Percentiles rank a stretch among this genome's conserved stretches.
Conservation (phyloP, 768 basidiomycete genomes). For the Mycena belliarum region DNA sequence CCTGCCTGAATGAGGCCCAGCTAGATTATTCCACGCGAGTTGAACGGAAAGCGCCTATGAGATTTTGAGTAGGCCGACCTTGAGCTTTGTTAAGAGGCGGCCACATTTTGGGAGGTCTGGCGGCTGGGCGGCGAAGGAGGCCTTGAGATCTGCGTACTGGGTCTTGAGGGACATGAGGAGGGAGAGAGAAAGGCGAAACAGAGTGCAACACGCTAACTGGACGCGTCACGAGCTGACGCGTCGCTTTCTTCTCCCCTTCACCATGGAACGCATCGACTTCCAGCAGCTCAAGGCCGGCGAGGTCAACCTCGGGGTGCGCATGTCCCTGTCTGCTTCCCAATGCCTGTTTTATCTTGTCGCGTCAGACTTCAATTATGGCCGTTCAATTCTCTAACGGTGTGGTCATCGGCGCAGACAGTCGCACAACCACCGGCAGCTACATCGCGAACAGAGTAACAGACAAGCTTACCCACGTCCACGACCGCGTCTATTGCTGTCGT, state of each 20-base stretch:
- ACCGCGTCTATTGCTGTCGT: constrained; percentile 98
- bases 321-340: background rate
- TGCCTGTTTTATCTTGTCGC: background rate
- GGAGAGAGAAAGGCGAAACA: constrained; percentile 4
- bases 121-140: constrained; percentile 63
- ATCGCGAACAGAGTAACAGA: constrained; percentile 99
- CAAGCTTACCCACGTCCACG: constrained; percentile 95
- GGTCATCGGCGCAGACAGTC: constrained; percentile 94
- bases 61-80: constrained; percentile 47
- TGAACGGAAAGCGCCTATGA: background rate
- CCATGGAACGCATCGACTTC: constrained; percentile 75
- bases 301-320: constrained; percentile 92
- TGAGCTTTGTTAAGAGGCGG: constrained; percentile 66
- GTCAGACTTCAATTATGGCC: constrained; percentile 99
- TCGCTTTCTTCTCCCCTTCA: constrained; percentile 33
- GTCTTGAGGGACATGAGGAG: constrained; percentile 41
- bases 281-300: constrained; percentile 90
- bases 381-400: constrained; percentile 96
- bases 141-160: constrained; percentile 67
- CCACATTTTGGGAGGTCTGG: constrained; percentile 71
- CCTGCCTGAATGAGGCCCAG: constrained; percentile 77
- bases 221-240: constrained; percentile 8
- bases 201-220: background rate
- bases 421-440: constrained; percentile 95
- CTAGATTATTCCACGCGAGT: constrained; percentile 36